Percentiles rank a stretch among this genome's conserved stretches.
These are phyloP conservation scores for Quercus lobata DNA, from an alignment of 331 rosid genomes.

Conservation along the genomic window DNA sequence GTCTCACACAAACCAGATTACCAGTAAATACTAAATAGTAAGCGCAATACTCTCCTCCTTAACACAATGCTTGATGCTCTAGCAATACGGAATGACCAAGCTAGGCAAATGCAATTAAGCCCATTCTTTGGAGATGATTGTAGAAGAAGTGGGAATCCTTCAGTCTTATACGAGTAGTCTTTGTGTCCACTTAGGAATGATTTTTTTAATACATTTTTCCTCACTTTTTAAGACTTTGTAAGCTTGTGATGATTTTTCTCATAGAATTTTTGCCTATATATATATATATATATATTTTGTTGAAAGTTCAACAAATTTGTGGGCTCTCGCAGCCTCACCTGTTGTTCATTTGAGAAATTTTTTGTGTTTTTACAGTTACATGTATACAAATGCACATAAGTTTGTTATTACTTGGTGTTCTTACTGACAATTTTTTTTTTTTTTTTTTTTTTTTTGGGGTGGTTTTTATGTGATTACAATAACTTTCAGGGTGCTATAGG, in stretches of 20 bases:
- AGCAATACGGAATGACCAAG: too few relatives aligned
- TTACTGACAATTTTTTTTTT: not conserved
- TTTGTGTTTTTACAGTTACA: not conserved
- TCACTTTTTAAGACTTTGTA: not conserved
- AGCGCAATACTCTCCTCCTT: too few relatives aligned
- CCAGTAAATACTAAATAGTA: too few relatives aligned
- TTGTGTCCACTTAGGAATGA: not conserved
- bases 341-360: not conserved
- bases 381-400: not conserved
- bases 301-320: not conserved
- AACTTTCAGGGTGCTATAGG: slow-evolving; percentile 75
- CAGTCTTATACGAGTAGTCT: not conserved
- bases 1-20: too few relatives aligned
- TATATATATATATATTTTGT: not conserved
- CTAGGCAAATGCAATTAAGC: too few relatives aligned
- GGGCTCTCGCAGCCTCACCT: not conserved
- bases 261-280: not conserved
- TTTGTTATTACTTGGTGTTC: not conserved
- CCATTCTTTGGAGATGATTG: not conserved
- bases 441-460: not conserved
- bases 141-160: not conserved
- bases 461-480: not conserved
- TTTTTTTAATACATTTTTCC: not conserved
- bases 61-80: too few relatives aligned
- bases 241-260: not conserved